Percentiles rank a stretch among this genome's conserved stretches.
phyloP scores from a whole-genome alignment of 495 filamentous ascomycete genomes.

The Hypoxylon subgilvum region DNA sequence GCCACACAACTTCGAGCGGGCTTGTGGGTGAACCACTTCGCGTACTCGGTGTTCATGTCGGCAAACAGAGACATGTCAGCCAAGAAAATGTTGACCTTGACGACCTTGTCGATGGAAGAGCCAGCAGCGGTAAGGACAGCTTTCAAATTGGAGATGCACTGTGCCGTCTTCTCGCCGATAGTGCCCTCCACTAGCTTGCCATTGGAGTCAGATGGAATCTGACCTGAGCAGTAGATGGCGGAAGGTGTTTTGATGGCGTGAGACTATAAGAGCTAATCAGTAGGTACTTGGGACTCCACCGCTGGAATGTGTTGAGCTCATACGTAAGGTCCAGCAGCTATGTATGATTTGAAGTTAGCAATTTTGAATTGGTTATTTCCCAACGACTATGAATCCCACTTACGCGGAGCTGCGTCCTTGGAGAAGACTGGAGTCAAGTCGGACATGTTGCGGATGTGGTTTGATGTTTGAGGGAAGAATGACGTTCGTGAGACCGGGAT shows the following conservation, averaged over 20 bases:
- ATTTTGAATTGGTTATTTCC: background rate
- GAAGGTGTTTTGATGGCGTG: slow-evolving; percentile 86
- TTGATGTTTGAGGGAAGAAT: slow-evolving; percentile 18
- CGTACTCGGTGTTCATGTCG: slow-evolving; percentile 86
- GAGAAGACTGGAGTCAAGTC: slow-evolving; percentile 56
- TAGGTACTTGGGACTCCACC: slow-evolving; percentile 25
- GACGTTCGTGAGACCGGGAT: slow-evolving; percentile 22
- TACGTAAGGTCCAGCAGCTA: slow-evolving; percentile 66
- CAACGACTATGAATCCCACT: slow-evolving; percentile 25
- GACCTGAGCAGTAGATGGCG: slow-evolving; percentile 90
- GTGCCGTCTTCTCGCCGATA: slow-evolving; percentile 76
- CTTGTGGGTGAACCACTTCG: slow-evolving; percentile 85
- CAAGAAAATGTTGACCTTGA: slow-evolving; percentile 85
- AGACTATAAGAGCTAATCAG: slow-evolving; percentile 60
- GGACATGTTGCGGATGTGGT: slow-evolving; percentile 48
- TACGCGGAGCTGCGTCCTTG: slow-evolving; percentile 59
- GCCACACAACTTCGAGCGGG: slow-evolving; percentile 93
- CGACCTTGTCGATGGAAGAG: slow-evolving; percentile 72
- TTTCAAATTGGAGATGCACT: slow-evolving; percentile 78
- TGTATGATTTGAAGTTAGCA: slow-evolving; percentile 20
- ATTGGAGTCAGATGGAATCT: slow-evolving; percentile 79
- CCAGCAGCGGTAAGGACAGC: slow-evolving; percentile 80
- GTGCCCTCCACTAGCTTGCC: slow-evolving; percentile 77
- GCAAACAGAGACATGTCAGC: slow-evolving; percentile 85
- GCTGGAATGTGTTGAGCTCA: too few relatives aligned